Conservation (phyloP, 2,329 filamentous ascomycete genomes). For the Graphium sp. region DNA sequence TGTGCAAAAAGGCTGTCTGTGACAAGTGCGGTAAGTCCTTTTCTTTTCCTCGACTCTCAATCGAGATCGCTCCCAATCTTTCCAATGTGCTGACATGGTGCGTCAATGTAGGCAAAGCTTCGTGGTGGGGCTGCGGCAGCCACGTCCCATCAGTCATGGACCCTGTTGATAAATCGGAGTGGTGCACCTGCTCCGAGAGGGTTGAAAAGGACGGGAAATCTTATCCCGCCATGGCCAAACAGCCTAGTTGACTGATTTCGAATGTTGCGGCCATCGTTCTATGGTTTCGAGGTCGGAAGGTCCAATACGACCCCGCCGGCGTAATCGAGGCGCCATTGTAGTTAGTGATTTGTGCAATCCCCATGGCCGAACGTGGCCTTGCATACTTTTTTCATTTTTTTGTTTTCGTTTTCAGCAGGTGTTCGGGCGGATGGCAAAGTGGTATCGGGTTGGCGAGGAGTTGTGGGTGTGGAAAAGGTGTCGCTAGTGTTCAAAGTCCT, state of each 20-base stretch:
- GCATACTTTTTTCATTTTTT: neutral
- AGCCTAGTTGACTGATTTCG: conserved; percentile 19
- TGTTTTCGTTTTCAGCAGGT: neutral
- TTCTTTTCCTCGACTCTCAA: neutral
- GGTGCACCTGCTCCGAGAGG: conserved; percentile 50
- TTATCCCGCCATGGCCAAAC: conserved; percentile 46
- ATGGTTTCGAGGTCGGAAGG: conserved; percentile 12
- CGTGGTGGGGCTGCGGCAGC: conserved; percentile 49
- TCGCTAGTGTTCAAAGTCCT: too few relatives aligned
- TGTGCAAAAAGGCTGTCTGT: conserved; percentile 52
- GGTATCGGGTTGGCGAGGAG: too few relatives aligned
- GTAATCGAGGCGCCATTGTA: conserved; percentile 13
- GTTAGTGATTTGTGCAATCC: too few relatives aligned
- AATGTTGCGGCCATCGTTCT: conserved; percentile 12
- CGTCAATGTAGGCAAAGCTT: conserved; percentile 32
- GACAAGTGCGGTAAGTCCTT: conserved; percentile 39
- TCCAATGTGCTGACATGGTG: neutral
- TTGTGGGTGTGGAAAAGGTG: too few relatives aligned
- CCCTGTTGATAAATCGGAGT: conserved; percentile 33
- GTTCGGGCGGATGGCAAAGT: too few relatives aligned
- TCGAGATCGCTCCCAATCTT: neutral
- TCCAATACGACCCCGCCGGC: conserved; percentile 12
- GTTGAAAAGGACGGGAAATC: conserved; percentile 40
- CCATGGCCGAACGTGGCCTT: too few relatives aligned
- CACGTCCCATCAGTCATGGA: conserved; percentile 48